Evolutionary conservation across 805 yeast species (phyloP).

Genomic region (Candida nemodendra): DNA sequence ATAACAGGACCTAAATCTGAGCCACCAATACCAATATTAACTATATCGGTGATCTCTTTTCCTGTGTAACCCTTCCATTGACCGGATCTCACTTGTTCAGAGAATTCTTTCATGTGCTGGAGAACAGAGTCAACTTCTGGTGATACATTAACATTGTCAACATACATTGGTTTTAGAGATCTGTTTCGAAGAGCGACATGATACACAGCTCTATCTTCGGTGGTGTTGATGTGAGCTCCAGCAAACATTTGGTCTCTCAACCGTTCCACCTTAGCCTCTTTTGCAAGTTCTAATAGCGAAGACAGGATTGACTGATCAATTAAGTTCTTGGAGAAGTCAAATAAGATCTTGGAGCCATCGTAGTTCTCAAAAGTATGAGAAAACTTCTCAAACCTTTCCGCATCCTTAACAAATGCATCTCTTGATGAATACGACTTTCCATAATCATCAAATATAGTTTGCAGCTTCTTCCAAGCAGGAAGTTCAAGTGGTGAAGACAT

Average conservation of each 20-base stretch:
- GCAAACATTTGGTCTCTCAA: conserved; percentile 89
- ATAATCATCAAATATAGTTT: conserved; percentile 61
- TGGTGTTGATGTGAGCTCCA: conserved; percentile 92
- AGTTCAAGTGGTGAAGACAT: conserved; percentile 50
- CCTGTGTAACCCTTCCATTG: conserved; percentile 97
- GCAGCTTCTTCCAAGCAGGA: conserved; percentile 81
- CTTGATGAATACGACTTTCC: conserved; percentile 73
- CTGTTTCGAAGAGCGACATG: conserved; percentile 97
- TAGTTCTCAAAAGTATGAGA: conserved; percentile 77
- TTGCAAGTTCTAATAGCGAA: conserved; percentile 73
- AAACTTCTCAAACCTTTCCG: conserved; percentile 71
- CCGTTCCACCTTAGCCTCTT: conserved; percentile 82
- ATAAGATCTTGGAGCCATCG: conserved; percentile 85
- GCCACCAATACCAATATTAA: conserved; percentile 98
- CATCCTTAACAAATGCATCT: conserved; percentile 74
- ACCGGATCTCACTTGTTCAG: conserved; percentile 87
- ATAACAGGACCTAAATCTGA: conserved; percentile 98
- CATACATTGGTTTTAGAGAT: conserved; percentile 76
- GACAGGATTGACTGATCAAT: conserved; percentile 78
- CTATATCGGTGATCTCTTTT: conserved; percentile 87
- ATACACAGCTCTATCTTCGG: conserved; percentile 96
- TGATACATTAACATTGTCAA: conserved; percentile 86
- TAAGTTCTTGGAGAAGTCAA: conserved; percentile 94
- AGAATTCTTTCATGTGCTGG: conserved; percentile 95
- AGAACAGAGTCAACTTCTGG: conserved; percentile 90